Evolutionary conservation across 495 filamentous ascomycete genomes (phyloP).

Genomic region (Talaromyces wortmannii): DNA sequence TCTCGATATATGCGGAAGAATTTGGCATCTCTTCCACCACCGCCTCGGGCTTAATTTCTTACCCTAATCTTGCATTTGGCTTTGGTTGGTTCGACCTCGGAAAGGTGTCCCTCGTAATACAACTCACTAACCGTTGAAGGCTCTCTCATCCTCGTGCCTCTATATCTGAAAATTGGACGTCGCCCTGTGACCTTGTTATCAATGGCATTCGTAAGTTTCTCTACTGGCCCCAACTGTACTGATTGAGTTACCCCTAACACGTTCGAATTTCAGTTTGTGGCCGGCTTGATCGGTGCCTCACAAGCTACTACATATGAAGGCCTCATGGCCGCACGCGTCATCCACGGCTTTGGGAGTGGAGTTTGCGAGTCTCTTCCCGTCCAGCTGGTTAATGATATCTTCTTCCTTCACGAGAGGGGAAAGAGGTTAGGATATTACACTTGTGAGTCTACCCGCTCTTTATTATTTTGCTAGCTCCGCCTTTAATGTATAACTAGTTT

Average conservation of each 20-base stretch:
- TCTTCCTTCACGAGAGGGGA: constrained; percentile 56
- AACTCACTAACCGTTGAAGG: constrained; percentile 17
- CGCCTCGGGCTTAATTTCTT: constrained; percentile 52
- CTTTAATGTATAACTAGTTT: constrained; percentile 28
- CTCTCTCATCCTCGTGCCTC: constrained; percentile 50
- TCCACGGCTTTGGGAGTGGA: constrained; percentile 50
- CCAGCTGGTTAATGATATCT: constrained; percentile 61
- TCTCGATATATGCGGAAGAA: constrained; percentile 47
- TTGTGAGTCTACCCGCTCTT: constrained; percentile 16
- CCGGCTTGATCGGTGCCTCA: constrained; percentile 50
- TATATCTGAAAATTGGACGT: constrained; percentile 51
- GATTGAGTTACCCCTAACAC: too few relatives aligned
- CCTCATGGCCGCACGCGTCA: constrained; percentile 48
- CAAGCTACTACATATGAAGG: constrained; percentile 40
- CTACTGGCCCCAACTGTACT: background rate
- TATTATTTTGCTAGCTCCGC: background rate
- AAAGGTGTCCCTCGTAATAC: too few relatives aligned
- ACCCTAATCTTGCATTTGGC: constrained; percentile 58
- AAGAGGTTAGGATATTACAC: constrained; percentile 55
- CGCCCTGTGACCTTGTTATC: constrained; percentile 49
- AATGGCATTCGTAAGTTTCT: constrained; percentile 31
- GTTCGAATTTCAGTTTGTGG: constrained; percentile 33
- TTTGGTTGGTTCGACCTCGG: constrained; percentile 33
- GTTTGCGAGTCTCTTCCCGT: constrained; percentile 59
- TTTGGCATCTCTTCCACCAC: constrained; percentile 41